phyloP scores from a whole-genome alignment of 306 rosid genomes.

The Amphicarpaea edgeworthii region DNA sequence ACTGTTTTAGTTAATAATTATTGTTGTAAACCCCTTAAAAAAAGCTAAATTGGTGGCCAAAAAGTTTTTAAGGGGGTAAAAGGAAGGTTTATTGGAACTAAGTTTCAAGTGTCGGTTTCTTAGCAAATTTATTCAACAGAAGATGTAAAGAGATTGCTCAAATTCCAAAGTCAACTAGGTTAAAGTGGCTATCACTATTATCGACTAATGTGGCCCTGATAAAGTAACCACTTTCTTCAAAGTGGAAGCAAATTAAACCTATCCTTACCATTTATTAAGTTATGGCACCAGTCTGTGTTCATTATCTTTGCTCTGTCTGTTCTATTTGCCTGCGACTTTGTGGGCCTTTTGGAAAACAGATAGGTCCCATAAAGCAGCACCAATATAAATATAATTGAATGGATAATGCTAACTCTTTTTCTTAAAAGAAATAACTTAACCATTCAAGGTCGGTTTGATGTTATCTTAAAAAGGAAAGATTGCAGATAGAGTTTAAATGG shows the following conservation, averaged over 20 bases:
- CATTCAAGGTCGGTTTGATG: not conserved
- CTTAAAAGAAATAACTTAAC: not conserved
- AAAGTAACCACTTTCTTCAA: slow-evolving; percentile 36
- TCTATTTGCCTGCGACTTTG: slow-evolving; percentile 10
- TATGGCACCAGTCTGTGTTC: slow-evolving; percentile 7
- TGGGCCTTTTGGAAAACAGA: not conserved
- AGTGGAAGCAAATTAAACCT: slow-evolving; percentile 24
- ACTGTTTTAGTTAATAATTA: too few species aligned
- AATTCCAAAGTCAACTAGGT: not conserved
- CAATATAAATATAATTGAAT: not conserved
- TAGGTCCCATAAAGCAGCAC: slow-evolving; percentile 28
- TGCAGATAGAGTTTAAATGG: too few species aligned
- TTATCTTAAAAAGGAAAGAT: not conserved
- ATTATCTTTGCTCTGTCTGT: not conserved
- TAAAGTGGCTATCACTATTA: slow-evolving; percentile 33
- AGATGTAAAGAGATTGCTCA: not conserved
- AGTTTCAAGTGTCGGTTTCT: too few species aligned
- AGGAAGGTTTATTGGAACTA: too few species aligned
- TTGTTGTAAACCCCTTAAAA: too few species aligned
- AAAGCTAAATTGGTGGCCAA: too few species aligned
- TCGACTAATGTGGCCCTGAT: not conserved
- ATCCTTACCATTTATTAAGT: slow-evolving; percentile 3
- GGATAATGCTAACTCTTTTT: slow-evolving; percentile 5
- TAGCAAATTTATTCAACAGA: too few species aligned
- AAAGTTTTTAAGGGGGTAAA: too few species aligned